Evolutionary conservation across 176 grass and related monocot genomes (phyloP), one percentile per base, ranked within the genome.

Genomic region (Rhynchospora pubera): DNA sequence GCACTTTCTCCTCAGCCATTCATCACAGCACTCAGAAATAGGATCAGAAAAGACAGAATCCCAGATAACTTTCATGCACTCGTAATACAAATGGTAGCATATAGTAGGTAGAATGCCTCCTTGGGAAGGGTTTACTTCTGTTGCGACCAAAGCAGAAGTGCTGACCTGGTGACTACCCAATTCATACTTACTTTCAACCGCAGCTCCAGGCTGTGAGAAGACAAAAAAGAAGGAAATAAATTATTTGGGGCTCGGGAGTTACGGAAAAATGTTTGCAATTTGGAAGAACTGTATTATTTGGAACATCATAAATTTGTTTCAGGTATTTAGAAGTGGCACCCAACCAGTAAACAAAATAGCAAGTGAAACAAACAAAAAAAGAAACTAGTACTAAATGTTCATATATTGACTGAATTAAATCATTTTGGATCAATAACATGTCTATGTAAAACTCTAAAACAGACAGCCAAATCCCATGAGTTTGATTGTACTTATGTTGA

Each of bases 51-150:
- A 78, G 80, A 91, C 45, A 83, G 39, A 76, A 21, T 88, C 85
- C 92, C 92, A 95, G 52, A 95, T 26, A 88, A 83, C 83, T 75
- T 87, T 95, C 92, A 98, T 93, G 55, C 85, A 85, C 65, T 98
- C 90, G 21, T 95, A 84, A 84, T 98, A 90, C 78, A 91, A 57
- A 53, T 74, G 88, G 89, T 88, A 47, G 67, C 64, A 63, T 70
- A 88, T 83, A 83, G 89, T 61, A 81, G 89, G 83, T 65, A 95
- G 62, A 58, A 55, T 50, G 43, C 14, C 19, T 71, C 52, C n/a
- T 51, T 82, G 65, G 69, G 26, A 16, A 70, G 21, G 15, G 43
- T 53, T 87, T 63, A 50, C 47, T 47, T 24, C 65, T 83, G 52
- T 44, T 51, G 43, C 72, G 28, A 83, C 65, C 32, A 50, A 46